phyloP scores from a whole-genome alignment of 2,329 filamentous ascomycete species.

The Nothophoma quercina region DNA sequence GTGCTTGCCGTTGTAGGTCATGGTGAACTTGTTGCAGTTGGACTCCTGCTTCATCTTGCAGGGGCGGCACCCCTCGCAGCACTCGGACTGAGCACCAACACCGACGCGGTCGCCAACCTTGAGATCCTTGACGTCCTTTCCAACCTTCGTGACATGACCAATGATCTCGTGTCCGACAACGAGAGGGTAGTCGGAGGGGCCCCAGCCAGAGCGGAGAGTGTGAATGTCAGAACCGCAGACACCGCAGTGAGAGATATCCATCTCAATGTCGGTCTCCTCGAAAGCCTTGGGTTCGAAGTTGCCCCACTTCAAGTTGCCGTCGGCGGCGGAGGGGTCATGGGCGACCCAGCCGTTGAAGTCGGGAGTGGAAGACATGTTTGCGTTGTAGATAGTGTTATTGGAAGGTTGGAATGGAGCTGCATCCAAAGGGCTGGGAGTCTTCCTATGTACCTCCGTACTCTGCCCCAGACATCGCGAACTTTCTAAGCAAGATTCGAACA shows the following conservation, averaged over 20 bases:
- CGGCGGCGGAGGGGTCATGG: constrained; percentile 56
- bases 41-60: constrained; percentile 55
- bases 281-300: constrained; percentile 52
- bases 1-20: constrained; percentile 58
- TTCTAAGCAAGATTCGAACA: constrained; percentile 2
- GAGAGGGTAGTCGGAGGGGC: constrained; percentile 58
- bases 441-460: constrained; percentile 10
- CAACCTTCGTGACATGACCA: constrained; percentile 48
- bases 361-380: constrained; percentile 40
- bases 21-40: constrained; percentile 55
- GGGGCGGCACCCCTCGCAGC: constrained; percentile 57
- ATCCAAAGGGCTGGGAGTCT: background rate
- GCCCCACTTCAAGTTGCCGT: constrained; percentile 65
- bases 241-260: constrained; percentile 51
- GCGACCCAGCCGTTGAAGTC: constrained; percentile 66
- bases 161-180: constrained; percentile 54
- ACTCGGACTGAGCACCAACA: constrained; percentile 58
- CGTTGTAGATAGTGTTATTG: too few relatives aligned
- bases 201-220: constrained; percentile 53
- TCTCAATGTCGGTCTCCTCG: constrained; percentile 71
- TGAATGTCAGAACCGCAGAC: constrained; percentile 48
- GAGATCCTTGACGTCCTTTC: constrained; percentile 57
- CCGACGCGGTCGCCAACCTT: constrained; percentile 68
- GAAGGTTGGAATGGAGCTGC: too few relatives aligned
- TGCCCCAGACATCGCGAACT: constrained; percentile 3